Evolutionary conservation across 441 rosid species (phyloP).

Genomic region (Syzygium malaccense): DNA sequence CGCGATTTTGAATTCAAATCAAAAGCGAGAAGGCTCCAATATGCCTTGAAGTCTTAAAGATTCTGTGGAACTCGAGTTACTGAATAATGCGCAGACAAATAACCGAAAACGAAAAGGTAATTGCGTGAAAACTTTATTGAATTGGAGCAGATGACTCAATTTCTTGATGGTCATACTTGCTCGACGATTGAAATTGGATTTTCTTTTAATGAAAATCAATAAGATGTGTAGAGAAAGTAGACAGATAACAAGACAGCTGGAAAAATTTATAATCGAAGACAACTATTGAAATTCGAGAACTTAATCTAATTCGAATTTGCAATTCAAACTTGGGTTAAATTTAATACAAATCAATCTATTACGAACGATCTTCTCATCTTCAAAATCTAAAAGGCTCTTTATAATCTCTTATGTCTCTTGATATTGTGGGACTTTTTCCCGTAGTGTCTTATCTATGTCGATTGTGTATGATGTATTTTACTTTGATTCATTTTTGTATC

Average conservation of each 20-base stretch:
- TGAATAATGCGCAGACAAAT: background rate
- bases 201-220: background rate
- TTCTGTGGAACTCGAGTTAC: background rate
- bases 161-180: background rate
- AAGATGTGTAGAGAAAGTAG: background rate
- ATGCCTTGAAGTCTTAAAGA: background rate
- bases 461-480: rapidly evolving
- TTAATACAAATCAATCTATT: background rate
- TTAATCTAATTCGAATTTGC: background rate
- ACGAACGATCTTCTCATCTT: background rate
- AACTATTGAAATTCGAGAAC: background rate
- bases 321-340: background rate
- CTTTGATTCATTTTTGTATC: background rate
- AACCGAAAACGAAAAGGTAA: background rate
- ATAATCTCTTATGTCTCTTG: background rate
- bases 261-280: rapidly evolving
- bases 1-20: background rate
- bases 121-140: background rate
- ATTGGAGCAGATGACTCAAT: background rate
- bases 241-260: background rate
- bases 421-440: background rate
- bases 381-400: background rate
- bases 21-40: background rate
- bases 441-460: background rate
- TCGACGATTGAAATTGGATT: background rate